Conservation (phyloP, 306 rosid genomes). For the Sphenostylis stenocarpa region DNA sequence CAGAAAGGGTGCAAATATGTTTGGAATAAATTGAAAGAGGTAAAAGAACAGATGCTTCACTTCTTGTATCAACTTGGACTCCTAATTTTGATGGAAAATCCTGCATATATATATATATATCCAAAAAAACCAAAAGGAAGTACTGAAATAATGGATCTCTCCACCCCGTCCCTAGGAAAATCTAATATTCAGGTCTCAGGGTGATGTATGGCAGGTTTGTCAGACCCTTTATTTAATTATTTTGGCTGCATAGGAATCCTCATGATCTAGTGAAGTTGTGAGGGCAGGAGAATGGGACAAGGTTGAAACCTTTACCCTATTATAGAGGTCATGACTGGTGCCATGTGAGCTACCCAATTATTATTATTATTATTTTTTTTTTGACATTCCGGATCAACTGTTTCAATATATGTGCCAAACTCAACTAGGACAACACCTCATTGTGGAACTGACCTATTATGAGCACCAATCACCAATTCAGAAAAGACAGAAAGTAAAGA, state of each 20-base stretch:
- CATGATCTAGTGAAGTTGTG: background rate
- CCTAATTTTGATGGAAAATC: background rate
- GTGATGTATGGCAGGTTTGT: background rate
- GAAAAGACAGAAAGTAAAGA: background rate
- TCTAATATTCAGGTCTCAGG: background rate
- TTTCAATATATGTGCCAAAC: background rate
- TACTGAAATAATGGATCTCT: background rate
- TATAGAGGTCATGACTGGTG: slow-evolving; percentile 2
- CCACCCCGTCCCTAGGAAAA: background rate
- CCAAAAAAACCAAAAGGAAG: background rate
- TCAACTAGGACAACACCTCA: background rate
- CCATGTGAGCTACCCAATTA: background rate
- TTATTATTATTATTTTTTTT: background rate
- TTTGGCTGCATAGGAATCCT: background rate
- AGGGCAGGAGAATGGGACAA: background rate
- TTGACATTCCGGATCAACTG: background rate
- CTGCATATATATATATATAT: too few relatives aligned
- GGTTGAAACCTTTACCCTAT: background rate
- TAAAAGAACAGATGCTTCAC: background rate
- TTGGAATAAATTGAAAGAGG: background rate
- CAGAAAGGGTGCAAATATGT: background rate
- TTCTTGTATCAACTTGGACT: background rate
- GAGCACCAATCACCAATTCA: background rate
- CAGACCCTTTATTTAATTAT: background rate
- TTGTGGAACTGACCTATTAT: background rate